These are phyloP conservation scores for Phytophthora nicotianae DNA, from an alignment of 352 stramenopile species.

Conservation along the genomic window DNA sequence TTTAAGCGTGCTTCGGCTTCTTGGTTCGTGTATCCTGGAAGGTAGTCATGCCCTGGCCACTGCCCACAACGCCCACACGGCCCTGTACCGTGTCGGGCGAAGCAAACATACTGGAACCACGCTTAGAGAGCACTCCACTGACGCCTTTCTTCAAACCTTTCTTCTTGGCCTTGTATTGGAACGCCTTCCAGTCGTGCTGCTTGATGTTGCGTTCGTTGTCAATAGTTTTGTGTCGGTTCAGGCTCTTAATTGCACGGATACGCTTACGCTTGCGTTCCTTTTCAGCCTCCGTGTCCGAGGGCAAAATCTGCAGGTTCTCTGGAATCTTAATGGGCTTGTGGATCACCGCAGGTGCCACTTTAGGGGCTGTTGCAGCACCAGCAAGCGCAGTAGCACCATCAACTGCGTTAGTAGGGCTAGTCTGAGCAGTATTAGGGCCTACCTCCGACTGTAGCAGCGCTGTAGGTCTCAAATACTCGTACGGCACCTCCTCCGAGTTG, in stretches of 20 bases:
- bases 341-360: conserved; percentile 52
- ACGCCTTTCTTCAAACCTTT: conserved; percentile 72
- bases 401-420: conserved; percentile 25
- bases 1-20: conserved; percentile 61
- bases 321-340: conserved; percentile 86
- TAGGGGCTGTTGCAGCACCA: conserved; percentile 31
- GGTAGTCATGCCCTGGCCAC: conserved; percentile 87
- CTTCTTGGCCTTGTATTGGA: conserved; percentile 83
- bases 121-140: conserved; percentile 76
- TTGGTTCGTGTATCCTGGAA: conserved; percentile 71
- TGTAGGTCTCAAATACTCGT: conserved; percentile 77
- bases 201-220: conserved; percentile 87
- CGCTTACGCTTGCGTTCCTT: conserved; percentile 88
- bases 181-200: conserved; percentile 87
- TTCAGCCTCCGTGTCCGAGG: conserved; percentile 84
- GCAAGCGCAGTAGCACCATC: conserved; percentile 16
- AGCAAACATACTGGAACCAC: conserved; percentile 90
- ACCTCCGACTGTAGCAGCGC: conserved; percentile 9
- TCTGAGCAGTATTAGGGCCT: conserved; percentile 16
- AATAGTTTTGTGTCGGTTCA: conserved; percentile 87
- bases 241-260: conserved; percentile 81
- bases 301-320: conserved; percentile 83
- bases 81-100: conserved; percentile 83
- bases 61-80: conserved; percentile 88
- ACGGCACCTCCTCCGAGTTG: conserved; percentile 91